Evolutionary conservation across 2,329 filamentous ascomycete genomes (phyloP).

Genomic region (Verticillium isaacii): DNA sequence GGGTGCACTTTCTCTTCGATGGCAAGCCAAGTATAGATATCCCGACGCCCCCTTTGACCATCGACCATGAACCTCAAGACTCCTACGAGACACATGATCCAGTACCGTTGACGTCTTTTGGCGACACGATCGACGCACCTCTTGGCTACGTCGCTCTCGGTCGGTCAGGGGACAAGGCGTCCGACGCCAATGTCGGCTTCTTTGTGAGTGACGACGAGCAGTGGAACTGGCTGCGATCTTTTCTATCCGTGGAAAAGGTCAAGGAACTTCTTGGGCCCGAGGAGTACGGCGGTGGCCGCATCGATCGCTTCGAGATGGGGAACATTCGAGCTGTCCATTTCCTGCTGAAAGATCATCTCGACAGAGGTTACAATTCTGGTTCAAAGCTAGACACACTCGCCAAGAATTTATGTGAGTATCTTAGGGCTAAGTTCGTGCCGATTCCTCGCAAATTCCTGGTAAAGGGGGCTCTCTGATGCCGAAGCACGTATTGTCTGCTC

Average conservation of each 20-base stretch:
- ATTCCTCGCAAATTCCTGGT: slow-evolving; percentile 22
- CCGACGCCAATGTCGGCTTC: slow-evolving; percentile 28
- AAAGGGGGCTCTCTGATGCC: slow-evolving; percentile 10
- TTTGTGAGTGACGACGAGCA: slow-evolving; percentile 29
- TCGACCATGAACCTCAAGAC: background rate
- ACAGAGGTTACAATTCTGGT: slow-evolving; percentile 35
- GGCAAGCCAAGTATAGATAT: slow-evolving; percentile 5
- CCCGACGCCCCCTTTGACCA: background rate
- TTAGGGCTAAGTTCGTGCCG: slow-evolving; percentile 20
- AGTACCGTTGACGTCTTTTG: background rate
- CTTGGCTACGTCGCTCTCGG: slow-evolving; percentile 25
- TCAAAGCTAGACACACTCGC: slow-evolving; percentile 21
- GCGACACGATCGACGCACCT: slow-evolving; percentile 10
- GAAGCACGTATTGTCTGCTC: background rate
- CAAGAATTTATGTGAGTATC: slow-evolving; percentile 23
- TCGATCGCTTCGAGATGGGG: slow-evolving; percentile 41
- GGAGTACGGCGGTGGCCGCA: slow-evolving; percentile 18
- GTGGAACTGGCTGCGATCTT: slow-evolving; percentile 33
- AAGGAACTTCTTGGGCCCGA: slow-evolving; percentile 36
- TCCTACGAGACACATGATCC: background rate
- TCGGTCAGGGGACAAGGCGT: slow-evolving; percentile 27
- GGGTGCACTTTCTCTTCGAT: slow-evolving; percentile 16
- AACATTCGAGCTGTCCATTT: slow-evolving; percentile 37
- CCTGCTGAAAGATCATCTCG: slow-evolving; percentile 38
- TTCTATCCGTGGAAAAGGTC: slow-evolving; percentile 31